Percentiles rank a stretch among this genome's conserved stretches.
Evolutionary conservation across 257 asterid genomes (phyloP).

Genomic region (Solanum phureja): DNA sequence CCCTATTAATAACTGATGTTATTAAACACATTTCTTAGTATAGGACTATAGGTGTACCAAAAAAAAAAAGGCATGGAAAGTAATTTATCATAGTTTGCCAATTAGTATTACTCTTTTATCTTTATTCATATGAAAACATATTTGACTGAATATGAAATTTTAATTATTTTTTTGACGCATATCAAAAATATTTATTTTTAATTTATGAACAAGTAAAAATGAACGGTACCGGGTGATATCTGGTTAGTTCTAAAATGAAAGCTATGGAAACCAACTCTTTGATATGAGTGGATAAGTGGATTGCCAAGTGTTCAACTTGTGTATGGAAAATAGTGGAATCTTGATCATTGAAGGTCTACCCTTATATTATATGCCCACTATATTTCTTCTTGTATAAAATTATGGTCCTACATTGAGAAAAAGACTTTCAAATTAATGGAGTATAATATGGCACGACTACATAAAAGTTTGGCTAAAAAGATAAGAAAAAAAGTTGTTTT

Average conservation of each 20-base stretch:
- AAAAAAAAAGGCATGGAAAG: neutral
- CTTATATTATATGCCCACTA: neutral
- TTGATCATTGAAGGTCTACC: neutral
- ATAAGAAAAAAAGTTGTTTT: neutral
- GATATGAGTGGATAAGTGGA: neutral
- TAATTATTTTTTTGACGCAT: neutral
- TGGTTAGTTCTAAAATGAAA: neutral
- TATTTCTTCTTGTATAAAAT: neutral
- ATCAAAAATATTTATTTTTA: neutral
- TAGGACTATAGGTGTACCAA: neutral
- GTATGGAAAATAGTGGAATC: neutral
- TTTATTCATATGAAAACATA: neutral
- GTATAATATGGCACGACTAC: neutral
- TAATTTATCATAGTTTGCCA: neutral
- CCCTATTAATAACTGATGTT: neutral
- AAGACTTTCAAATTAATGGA: constrained; percentile 5
- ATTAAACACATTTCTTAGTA: neutral
- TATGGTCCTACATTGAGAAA: neutral
- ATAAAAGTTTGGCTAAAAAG: neutral
- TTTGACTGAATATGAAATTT: neutral
- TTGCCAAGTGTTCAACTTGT: neutral
- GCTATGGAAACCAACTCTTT: neutral
- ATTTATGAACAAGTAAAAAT: neutral
- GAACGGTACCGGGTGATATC: fast-evolving
- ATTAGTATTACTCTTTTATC: neutral